Conservation (phyloP, 2,329 filamentous ascomycete genomes). For the Venturia pyrina region DNA sequence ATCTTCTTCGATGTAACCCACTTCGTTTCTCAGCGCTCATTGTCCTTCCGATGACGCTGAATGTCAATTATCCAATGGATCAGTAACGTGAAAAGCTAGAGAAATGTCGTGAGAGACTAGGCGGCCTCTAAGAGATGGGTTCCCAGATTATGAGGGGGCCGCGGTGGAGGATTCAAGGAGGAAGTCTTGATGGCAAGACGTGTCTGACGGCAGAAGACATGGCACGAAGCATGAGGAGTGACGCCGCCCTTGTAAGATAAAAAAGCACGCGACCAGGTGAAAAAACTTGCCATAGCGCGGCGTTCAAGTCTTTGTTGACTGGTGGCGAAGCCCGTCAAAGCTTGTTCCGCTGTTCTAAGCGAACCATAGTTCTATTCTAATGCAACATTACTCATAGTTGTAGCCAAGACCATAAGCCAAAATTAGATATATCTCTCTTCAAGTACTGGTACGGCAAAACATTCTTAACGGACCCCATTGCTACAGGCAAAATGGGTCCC, state of each 20-base stretch:
- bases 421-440: not conserved
- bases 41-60: not conserved
- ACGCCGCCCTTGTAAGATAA: not conserved
- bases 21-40: not conserved
- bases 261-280: not conserved
- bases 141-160: not conserved
- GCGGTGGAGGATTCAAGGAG: not conserved
- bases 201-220: not conserved
- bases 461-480: not conserved
- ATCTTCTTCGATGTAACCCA: not conserved
- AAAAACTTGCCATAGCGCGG: not conserved
- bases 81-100: not conserved
- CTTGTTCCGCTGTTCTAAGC: not conserved
- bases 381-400: not conserved
- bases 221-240: not conserved
- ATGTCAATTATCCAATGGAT: not conserved
- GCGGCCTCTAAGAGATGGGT: not conserved
- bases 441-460: too few relatives aligned
- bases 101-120: not conserved
- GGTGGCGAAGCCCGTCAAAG: not conserved
- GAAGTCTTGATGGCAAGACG: not conserved
- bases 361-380: not conserved
- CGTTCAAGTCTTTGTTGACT: not conserved
- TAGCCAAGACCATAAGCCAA: not conserved
- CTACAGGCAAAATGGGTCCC: conserved; percentile 31